Conservation (phyloP, 306 rosid genomes). For the Acmispon strigosus region DNA sequence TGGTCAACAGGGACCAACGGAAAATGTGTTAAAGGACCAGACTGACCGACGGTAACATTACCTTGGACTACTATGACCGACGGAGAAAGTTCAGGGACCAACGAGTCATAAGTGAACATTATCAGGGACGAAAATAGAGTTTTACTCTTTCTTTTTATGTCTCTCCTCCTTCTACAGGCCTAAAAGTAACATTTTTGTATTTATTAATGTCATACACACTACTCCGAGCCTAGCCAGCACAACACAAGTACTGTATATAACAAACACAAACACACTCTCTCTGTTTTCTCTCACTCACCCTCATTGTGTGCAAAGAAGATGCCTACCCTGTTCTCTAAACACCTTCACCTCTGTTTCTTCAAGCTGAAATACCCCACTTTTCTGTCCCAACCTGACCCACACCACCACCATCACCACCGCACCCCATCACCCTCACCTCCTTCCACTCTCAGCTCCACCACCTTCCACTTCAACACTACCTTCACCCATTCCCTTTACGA, state of each 20-base stretch:
- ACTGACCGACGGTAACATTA: too few species aligned
- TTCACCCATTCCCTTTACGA: background rate
- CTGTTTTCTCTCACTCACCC: background rate
- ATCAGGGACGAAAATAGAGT: too few species aligned
- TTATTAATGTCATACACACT: too few species aligned
- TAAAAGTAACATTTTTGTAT: too few species aligned
- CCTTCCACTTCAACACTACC: constrained; percentile 18
- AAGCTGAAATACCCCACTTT: constrained; percentile 51
- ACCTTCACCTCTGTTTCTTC: constrained; percentile 62
- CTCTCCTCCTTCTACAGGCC: too few species aligned
- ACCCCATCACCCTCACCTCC: constrained; percentile 11
- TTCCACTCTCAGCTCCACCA: constrained; percentile 12
- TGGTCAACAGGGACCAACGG: too few species aligned
- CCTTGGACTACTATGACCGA: too few species aligned
- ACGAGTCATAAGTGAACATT: too few species aligned
- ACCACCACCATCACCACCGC: background rate
- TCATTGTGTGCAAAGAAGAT: constrained; percentile 13
- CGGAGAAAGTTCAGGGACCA: too few species aligned
- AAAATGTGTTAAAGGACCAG: too few species aligned
- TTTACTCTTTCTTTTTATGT: too few species aligned
- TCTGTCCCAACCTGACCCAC: constrained; percentile 27
- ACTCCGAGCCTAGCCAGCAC: too few species aligned
- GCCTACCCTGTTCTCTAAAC: constrained; percentile 48
- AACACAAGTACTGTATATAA: background rate
- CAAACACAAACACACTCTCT: background rate